Evolutionary conservation across 495 filamentous ascomycete genomes (phyloP), one percentile per base, ranked within the genome.

Genomic region (Penicillium steckii): DNA sequence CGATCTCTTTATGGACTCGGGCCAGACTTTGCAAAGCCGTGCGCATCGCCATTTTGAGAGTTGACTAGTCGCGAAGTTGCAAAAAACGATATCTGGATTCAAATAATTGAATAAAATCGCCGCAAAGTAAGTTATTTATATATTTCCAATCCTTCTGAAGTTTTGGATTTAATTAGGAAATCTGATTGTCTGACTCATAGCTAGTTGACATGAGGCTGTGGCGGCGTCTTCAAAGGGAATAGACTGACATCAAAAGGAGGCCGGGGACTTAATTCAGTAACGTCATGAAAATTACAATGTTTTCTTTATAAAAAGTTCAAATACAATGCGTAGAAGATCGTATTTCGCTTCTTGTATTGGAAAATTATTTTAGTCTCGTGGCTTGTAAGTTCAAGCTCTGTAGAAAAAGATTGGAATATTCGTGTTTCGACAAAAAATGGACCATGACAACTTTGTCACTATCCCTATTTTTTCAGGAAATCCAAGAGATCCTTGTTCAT

Each of bases 401-500:
- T 8, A 1, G n/a, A 13, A 13, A 1, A 3, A 13, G 8, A 13
- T 32, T 32, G 10, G 5, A 32, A 2, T 3, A 32, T 32, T 32
- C 29, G 29, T 15, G n/a, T 46, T 19, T 15, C 15, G 30, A 4
- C n/a, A n/a, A n/a, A n/a, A n/a, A n/a, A n/a, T n/a, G n/a, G n/a
- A n/a, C n/a, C n/a, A n/a, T n/a, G n/a, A n/a, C n/a, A n/a, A n/a
- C n/a, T n/a, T n/a, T n/a, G n/a, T n/a, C n/a, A n/a, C n/a, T n/a
- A n/a, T n/a, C n/a, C n/a, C n/a, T n/a, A n/a, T n/a, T n/a, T n/a
- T n/a, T 44, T 53, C 15, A 46, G 33, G 48, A 74, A 74, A 4
- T 57, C 53, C 3, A 74, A 53, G 32, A 71, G 35, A 48, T 74
- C 71, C n/a, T 66, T 51, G 53, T 71, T 72, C 4, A 72, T 57